Conservation (phyloP, 129 eudicot genomes). For the Flaveria ramosissima region DNA sequence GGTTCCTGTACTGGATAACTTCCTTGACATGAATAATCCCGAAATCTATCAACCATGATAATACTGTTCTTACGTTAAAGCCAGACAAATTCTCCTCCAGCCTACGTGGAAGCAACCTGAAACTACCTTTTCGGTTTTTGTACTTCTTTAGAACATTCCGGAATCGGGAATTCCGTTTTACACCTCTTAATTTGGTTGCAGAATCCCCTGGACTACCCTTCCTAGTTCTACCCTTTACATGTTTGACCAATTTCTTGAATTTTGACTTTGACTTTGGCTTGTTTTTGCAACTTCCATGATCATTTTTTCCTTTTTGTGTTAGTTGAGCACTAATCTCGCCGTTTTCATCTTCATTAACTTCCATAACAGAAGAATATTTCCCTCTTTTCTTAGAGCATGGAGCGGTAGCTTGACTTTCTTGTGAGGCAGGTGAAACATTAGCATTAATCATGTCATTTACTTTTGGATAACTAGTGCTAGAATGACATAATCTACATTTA, state of each 20-base stretch:
- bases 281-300: conserved; percentile 25
- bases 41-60: conserved; percentile 76
- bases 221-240: conserved; percentile 19
- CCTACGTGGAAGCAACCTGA: conserved; percentile 75
- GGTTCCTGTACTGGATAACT: conserved; percentile 62
- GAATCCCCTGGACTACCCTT: conserved; percentile 46
- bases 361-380: conserved; percentile 47
- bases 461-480: conserved; percentile 38
- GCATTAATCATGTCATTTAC: conserved; percentile 38
- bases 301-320: conserved; percentile 6
- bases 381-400: conserved; percentile 40
- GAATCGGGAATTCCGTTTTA: conserved; percentile 28
- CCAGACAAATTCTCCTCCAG: conserved; percentile 51
- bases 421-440: conserved; percentile 72
- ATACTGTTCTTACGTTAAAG: conserved; percentile 60
- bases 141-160: conserved; percentile 50
- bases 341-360: conserved; percentile 53
- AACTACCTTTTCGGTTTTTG: conserved; percentile 68
- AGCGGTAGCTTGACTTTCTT: conserved; percentile 69
- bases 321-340: conserved; percentile 35
- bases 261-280: conserved; percentile 16
- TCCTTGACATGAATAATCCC: conserved; percentile 64
- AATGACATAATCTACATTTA: conserved; percentile 34
- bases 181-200: conserved; percentile 34
- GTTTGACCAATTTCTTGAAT: conserved; percentile 25